Base-by-base conservation (phyloP, 2,329 filamentous ascomycete species). In the Myotisia sp. region DNA sequence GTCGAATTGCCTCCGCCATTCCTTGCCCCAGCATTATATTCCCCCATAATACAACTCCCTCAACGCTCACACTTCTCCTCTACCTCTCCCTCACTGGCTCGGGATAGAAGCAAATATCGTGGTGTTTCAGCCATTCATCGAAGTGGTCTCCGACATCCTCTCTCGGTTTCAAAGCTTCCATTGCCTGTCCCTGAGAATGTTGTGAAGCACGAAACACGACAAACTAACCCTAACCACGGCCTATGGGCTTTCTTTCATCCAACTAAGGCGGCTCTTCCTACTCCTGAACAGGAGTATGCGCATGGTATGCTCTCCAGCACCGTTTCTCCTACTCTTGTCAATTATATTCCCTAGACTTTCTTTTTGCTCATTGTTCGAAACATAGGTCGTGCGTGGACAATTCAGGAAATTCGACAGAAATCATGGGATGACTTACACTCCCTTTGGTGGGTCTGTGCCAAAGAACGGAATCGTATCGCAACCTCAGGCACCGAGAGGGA, bases 371-470 rank as follows among this genome's bases (percentile, higher is more conserved):
- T 23, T 7, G 8, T 10, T n/a, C 7, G 7, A 23, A 23, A 26
- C 23, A 35, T 41, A 75, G 70, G 90, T 10, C 73, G 90, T 35
- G 65, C 74, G 18, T 98, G 90, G 90, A 75, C 70, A 7, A 75
- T 81, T 5, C 73, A 83, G 59, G 90, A 98, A 63, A 66, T 98
- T 50, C 72, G 86, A 42, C 68, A 71, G 42, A 94, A 94, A 63
- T 84, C 79, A 42, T 98, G 85, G 82, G 83, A 93, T 41, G 86
- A 95, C 56, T 62, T 98, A 48, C 86, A 95, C 58, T 66, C 68
- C 41, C 67, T 98, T 51, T 98, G 87, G 85, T 98, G 86, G 84
- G 72, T 85, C 36, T 95, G 90, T 55, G 71, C 79, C 40, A 85
- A 82, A 62, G 90, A 98, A 63, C 69, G 81, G 49, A 98, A 98